Evolutionary conservation across 352 stramenopile species (phyloP), one percentile per base, ranked within the genome.

Genomic region (Pythium guiyangense): DNA sequence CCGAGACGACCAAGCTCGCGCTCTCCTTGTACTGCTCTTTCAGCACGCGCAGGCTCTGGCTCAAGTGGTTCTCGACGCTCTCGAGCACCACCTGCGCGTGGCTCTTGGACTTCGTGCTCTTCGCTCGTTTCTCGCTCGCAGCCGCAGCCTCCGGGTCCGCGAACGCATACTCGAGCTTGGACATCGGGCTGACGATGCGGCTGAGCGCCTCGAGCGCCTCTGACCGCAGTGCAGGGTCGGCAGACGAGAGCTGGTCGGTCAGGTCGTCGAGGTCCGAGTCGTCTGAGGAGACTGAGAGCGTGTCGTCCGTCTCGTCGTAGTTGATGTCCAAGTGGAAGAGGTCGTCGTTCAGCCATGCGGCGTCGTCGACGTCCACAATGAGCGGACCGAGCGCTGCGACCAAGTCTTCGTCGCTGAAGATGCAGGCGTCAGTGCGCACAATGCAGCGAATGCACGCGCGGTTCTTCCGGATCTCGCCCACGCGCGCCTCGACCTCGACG

Each of bases 361-460:
- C 66, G 6, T 80, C 64, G 20, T 74, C 64, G 5, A 66, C 64
- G 15, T 67, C 62, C 0, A 88, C 69, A 4, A 88, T 57, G 26
- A 74, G 49, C 6, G 77, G 73, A 6, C 74, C 74, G 15, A 84
- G 58, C 6, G 67, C 77, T 6, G 63, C 45, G 26, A 80, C 34
- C 34, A 86, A 51, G 26, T 77, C 69, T 29, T 77, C 74, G 57
- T 81, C 74, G 43, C 81, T 70, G 50, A 74, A 84, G 35, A 63
- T 57, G 52, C 74, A 84, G 10, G 53, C 45, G 54, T 84, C 71
- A 0, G 79, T 69, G 25, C 70, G 70, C 54, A 73, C 63, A 50
- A 84, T 62, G 46, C 74, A 84, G 52, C 59, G 51, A 11, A 77
- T 52, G 39, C 74, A 84, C 49, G 56, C 69, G 46, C 71, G 74